Evolutionary conservation across 495 filamentous ascomycete genomes (phyloP).

Genomic region (Podospora pseudocomata): DNA sequence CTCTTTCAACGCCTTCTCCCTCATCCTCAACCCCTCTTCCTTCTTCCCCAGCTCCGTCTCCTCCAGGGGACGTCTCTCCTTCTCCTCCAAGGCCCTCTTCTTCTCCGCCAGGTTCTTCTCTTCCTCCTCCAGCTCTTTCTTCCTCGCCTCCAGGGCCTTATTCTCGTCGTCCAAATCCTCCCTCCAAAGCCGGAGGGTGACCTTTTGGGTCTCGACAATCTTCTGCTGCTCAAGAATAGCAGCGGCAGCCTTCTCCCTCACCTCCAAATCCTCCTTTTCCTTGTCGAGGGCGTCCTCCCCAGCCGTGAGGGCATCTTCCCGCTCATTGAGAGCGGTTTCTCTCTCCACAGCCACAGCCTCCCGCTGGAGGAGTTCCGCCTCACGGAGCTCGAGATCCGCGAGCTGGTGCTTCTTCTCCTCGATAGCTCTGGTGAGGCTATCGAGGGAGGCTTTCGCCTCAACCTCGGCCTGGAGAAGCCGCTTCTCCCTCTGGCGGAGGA

Average conservation of each 20-base stretch:
- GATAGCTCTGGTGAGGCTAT: not conserved
- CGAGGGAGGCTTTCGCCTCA: not conserved
- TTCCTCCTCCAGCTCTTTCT: no score
- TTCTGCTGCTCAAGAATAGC: not conserved
- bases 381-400: not conserved
- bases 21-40: no score
- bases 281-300: not conserved
- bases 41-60: no score
- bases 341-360: not conserved
- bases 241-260: not conserved
- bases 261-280: not conserved
- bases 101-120: no score
- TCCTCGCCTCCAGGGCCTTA: not conserved
- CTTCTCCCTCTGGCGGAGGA: not conserved
- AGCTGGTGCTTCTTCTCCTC: not conserved
- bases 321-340: not conserved
- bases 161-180: not conserved
- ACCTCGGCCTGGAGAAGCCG: not conserved
- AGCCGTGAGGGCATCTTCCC: not conserved
- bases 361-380: not conserved
- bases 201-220: no score
- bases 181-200: no score
- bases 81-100: no score
- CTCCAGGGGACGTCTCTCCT: no score
- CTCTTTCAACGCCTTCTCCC: no score